phyloP scores from a whole-genome alignment of 1,139 yeast species.

The Spathaspora jeffriesii region DNA sequence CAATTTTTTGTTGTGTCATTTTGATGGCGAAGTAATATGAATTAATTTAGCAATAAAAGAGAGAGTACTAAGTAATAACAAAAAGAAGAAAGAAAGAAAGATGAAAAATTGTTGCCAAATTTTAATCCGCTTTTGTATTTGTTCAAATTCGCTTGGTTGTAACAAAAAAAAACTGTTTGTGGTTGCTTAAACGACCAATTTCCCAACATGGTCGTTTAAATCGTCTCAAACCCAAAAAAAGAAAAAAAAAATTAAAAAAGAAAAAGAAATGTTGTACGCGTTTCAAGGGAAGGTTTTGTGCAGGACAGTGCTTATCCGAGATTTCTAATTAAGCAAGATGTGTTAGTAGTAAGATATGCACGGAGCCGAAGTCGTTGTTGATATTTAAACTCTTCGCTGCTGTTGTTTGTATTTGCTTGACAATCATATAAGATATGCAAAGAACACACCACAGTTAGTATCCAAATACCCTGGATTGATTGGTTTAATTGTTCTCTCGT shows the following conservation, averaged over 20 bases:
- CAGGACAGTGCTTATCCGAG: no score
- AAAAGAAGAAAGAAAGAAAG: not conserved
- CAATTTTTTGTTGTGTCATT: constrained; percentile 58
- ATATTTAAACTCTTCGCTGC: not conserved
- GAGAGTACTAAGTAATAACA: not conserved
- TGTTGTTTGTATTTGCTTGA: not conserved
- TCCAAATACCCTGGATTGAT: not conserved
- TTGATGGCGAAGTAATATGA: not conserved
- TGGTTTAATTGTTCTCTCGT: not conserved
- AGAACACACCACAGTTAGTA: no score
- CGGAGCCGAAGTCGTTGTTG: not conserved
- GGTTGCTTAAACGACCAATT: not conserved
- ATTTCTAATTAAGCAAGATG: not conserved
- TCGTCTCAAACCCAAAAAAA: not conserved
- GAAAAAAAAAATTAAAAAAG: not conserved
- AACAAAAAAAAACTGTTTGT: constrained; percentile 1
- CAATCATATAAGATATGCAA: no score
- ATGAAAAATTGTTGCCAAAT: constrained; percentile 1
- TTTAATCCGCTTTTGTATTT: not conserved
- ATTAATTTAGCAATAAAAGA: not conserved
- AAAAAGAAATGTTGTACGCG: not conserved
- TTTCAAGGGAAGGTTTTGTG: not conserved
- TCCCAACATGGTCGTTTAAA: not conserved
- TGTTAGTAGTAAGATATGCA: no score
- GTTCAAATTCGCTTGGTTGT: not conserved